A percentile compares a stretch with the other conserved stretches of the same genome.
Conservation (phyloP, 129 eudicot species). For the Artemisia tridentata region DNA sequence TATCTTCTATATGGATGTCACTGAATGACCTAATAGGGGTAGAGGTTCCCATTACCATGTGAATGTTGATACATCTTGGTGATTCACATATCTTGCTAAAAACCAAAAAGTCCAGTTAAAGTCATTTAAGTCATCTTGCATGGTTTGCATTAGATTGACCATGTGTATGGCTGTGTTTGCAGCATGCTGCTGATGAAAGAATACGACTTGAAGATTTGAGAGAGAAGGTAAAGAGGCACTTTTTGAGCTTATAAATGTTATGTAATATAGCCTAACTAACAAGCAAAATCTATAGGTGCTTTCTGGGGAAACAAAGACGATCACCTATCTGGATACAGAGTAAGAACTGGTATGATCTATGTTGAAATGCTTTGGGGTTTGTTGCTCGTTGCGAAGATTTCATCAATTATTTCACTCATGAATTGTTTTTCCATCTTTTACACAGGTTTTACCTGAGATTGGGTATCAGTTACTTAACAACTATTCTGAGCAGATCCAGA, state of each 20-base stretch:
- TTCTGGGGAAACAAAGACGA: conserved; percentile 76
- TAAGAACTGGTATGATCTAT: conserved; percentile 65
- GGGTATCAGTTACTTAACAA: conserved; percentile 74
- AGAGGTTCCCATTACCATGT: no score
- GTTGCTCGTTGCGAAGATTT: neutral
- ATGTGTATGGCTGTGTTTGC: conserved; percentile 32
- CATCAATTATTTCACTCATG: conserved; percentile 11
- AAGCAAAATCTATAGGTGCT: conserved; percentile 54
- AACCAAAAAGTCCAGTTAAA: no score
- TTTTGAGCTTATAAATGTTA: conserved; percentile 17
- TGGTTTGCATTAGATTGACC: neutral
- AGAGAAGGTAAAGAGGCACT: conserved; percentile 53
- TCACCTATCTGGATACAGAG: conserved; percentile 77
- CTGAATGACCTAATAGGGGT: conserved; percentile 1
- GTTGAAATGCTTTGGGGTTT: neutral
- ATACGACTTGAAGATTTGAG: conserved; percentile 90
- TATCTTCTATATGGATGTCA: no score
- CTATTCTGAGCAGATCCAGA: conserved; percentile 65
- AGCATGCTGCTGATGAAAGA: conserved; percentile 99
- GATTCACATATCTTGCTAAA: no score
- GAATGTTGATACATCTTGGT: no score
- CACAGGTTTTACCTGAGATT: conserved; percentile 81
- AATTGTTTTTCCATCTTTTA: conserved; percentile 7
- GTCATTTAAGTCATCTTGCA: no score
- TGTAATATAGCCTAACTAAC: conserved; percentile 17